Base-by-base conservation (phyloP, 208 protist genomes). In the Porcisia hertigi region DNA sequence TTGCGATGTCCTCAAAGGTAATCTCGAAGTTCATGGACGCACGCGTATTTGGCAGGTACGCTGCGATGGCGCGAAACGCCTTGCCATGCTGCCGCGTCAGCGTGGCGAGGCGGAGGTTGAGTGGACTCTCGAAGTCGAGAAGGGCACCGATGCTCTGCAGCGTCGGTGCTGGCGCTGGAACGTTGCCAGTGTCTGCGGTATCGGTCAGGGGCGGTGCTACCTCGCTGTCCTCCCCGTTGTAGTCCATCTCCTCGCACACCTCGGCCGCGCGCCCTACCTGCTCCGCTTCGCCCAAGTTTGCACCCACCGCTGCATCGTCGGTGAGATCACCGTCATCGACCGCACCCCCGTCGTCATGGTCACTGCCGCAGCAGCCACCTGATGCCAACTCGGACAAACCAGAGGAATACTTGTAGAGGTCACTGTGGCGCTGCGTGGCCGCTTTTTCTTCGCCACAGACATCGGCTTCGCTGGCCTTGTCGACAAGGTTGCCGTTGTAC, bases 101-200 rank as follows among this genome's bases (percentile, higher is more conserved):
- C 34, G 93, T 97, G 59, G 91, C 91, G 36, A 96, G 82, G 18
- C 93, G 91, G 12, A 97, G 91, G 73, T 97, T 97, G 34, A 97
- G 83, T 47, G 93, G 86, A 55, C 86, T 91, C 77, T 97, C 93
- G 47, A 93, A 85, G 73, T 94, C 88, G 1, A 94, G 75, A 12
- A 94, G 77, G 18, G 85, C 87, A 25, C 85, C 88, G 18, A 92
- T 76, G 25, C 39, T 71, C 59, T 52, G 39, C 54, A 16, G 53
- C 14, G 23, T 14, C 49, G 59, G 5, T 47, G 23, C 25, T 12
- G 1, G 4, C 57, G 71, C 20, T 83, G 85, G 45, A 43, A 16
- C 2, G 34, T 14, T 45, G 59, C 16, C 14, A 18, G 34, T 18
- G 20, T 30, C 59, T 18, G n/a, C 43, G 45, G 49, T 59, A 6